Conservation (phyloP, 176 grass and related monocot genomes). For the Hsuehochloa calcarea region DNA sequence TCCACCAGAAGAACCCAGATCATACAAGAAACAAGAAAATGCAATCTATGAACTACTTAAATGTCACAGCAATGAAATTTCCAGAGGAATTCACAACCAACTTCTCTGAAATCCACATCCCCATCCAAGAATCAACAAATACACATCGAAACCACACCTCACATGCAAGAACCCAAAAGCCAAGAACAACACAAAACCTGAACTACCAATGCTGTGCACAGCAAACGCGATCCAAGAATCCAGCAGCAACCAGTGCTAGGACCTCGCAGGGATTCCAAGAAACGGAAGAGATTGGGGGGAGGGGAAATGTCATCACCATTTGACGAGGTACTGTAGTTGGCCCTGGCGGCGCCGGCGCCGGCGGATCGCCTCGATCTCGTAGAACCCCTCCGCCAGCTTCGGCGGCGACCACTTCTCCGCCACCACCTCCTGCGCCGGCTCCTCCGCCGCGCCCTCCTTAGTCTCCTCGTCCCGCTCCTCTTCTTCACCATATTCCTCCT, state of each 20-base stretch:
- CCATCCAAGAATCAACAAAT: neutral
- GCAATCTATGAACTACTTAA: neutral
- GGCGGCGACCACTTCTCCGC: slow-evolving; percentile 10
- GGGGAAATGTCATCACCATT: slow-evolving; percentile 52
- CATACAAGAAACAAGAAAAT: neutral
- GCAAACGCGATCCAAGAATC: too few species aligned
- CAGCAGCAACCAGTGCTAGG: neutral
- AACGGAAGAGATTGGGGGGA: neutral
- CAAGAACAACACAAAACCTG: neutral
- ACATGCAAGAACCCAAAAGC: neutral
- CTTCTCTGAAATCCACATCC: neutral
- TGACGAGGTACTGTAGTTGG: slow-evolving; percentile 82
- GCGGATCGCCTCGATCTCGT: slow-evolving; percentile 86
- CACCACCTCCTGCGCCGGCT: neutral
- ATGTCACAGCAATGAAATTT: neutral
- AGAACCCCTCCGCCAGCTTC: slow-evolving; percentile 74
- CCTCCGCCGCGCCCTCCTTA: slow-evolving; percentile 2
- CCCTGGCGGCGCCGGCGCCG: slow-evolving; percentile 61
- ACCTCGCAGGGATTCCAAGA: neutral
- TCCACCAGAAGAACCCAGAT: neutral
- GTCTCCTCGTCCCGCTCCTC: slow-evolving; percentile 2
- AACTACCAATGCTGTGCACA: neutral
- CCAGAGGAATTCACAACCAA: neutral
- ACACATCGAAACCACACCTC: neutral
- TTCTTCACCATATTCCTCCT: neutral